Base-by-base conservation (phyloP, 352 stramenopile genomes). In the Phytophthora pluvialis region DNA sequence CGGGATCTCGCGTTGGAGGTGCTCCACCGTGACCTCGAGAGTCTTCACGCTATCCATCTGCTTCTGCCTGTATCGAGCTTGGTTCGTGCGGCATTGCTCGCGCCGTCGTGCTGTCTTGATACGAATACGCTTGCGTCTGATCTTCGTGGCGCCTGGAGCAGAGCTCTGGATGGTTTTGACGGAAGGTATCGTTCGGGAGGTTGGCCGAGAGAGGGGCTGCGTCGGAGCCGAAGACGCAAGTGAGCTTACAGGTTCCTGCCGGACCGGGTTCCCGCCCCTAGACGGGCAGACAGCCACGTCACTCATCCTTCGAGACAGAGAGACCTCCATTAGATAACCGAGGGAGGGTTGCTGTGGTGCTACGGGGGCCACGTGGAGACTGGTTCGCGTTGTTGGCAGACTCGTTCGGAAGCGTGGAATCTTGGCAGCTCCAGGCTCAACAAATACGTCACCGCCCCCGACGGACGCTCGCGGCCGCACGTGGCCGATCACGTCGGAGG, bases 1-100 rank as follows among this genome's bases (percentile, higher is more conserved):
- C 21, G 21, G 47, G 26, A 84, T 56, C 45, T 81, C 58, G 0
- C 36, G 47, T 5, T 43, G 60, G 0, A 84, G 67, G 9, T 67
- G 36, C 0, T 49, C 38, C 5, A 79, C 72, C 10, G 16, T 52
- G 13, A 52, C 26, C 21, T 78, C 70, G 2, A 81, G 48, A 1
- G 61, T 48, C 5, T 69, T 54, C 1, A 16, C 26, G 18, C 58
- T 35, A 6, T 63, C 29, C 0, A 49, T 52, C 36, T 81, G 72
- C 26, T 81, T 83, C 53, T 69, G 72, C 35, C 77, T 67, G 48
- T 86, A 86, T 4, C 74, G 64, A 49, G 73, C 74, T 51, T 86
- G 73, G 58, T 86, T 86, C 1, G 31, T 57, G 21, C 77, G 73
- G 51, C 77, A 86, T 32, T 86, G 77, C n/a, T 86, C 67, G 9